Evolutionary conservation across 192 early-diverging fungal species (phyloP).

Genomic region (Entomortierella chlamydospora): DNA sequence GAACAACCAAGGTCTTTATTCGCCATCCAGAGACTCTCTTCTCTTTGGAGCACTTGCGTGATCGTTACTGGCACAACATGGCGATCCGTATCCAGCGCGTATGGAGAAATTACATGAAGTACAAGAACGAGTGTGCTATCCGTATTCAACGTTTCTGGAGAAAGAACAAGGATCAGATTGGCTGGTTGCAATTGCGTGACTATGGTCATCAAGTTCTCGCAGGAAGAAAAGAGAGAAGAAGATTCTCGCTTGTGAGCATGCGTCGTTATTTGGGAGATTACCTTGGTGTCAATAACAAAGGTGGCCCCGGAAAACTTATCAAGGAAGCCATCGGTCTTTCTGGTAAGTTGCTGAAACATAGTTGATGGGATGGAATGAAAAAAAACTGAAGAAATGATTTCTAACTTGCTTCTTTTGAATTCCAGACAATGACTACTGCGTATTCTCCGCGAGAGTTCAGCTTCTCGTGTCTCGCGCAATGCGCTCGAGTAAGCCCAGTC

Average conservation of each 20-base stretch:
- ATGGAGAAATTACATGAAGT: slow-evolving; percentile 82
- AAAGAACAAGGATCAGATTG: slow-evolving; percentile 84
- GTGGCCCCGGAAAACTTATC: slow-evolving; percentile 59
- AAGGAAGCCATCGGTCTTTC: slow-evolving; percentile 60
- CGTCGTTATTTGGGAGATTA: slow-evolving; percentile 95
- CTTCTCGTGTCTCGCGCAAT: slow-evolving; percentile 75
- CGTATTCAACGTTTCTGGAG: slow-evolving; percentile 84
- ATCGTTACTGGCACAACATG: slow-evolving; percentile 97
- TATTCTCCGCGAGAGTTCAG: slow-evolving; percentile 72
- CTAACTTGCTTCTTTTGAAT: no score
- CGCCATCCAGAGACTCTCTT: slow-evolving; percentile 94
- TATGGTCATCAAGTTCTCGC: slow-evolving; percentile 92
- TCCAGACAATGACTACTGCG: slow-evolving; percentile 60
- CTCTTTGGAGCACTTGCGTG: slow-evolving; percentile 90
- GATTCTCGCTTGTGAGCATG: slow-evolving; percentile 84
- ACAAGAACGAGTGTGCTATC: slow-evolving; percentile 72
- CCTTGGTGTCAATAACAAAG: slow-evolving; percentile 69
- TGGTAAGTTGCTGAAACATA: slow-evolving; percentile 15
- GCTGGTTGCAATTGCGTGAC: slow-evolving; percentile 92
- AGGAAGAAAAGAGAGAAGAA: slow-evolving; percentile 91
- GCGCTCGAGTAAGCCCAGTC: slow-evolving; percentile 79
- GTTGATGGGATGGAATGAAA: no score
- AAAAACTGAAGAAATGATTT: no score
- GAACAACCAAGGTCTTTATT: slow-evolving; percentile 95
- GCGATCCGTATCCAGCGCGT: slow-evolving; percentile 93